Base-by-base conservation (phyloP, 371 early-diverging fungal genomes). In the Mortierella sp. region DNA sequence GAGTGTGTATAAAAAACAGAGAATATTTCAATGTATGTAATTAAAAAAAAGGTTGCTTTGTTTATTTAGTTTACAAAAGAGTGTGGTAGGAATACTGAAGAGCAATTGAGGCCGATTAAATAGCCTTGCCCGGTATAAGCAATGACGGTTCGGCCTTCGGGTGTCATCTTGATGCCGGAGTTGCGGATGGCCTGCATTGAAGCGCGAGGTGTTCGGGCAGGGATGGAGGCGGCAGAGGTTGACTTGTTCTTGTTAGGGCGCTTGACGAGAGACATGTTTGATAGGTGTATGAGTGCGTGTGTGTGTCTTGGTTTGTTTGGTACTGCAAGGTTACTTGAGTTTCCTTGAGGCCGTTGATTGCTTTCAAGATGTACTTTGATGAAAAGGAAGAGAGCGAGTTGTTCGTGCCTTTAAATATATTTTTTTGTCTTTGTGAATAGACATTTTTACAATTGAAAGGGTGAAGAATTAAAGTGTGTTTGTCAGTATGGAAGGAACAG, bases 181-280 rank as follows among this genome's bases (percentile, higher is more conserved):
- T 60, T 78, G 80, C 19, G 44, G 34, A 57, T 75, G 24, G 38
- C 38, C 11, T 79, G 68, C 70, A 84, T 52, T 28, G 85, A 84
- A 13, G 45, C 63, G 34, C 85, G 85, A 50, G 85, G 85, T 11
- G 81, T 84, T 70, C 70, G 81, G 1, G 74, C 77, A 31, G 81
- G 83, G 2, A 78, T 63, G 50, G 70, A 50, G 21, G 68, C 75
- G 16, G 81, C 81, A n/a, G 81, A 81, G 26, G 75, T 71, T 28
- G 85, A 78, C 79, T 84, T 75, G 81, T 81, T 84, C 85, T 84
- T 84, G 68, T 75, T 78, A 60, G 79, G 72, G 21, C 73, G 76
- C 78, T 84, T 84, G 84, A 84, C 80, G 79, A 80, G 52, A 68
- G 71, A 72, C 83, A 83, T 83, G 9, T 34, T 68, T 55, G 68